Percentiles rank a stretch among this genome's conserved stretches.
Conservation (phyloP, 768 basidiomycete species). For the Trametes sanguinea region DNA sequence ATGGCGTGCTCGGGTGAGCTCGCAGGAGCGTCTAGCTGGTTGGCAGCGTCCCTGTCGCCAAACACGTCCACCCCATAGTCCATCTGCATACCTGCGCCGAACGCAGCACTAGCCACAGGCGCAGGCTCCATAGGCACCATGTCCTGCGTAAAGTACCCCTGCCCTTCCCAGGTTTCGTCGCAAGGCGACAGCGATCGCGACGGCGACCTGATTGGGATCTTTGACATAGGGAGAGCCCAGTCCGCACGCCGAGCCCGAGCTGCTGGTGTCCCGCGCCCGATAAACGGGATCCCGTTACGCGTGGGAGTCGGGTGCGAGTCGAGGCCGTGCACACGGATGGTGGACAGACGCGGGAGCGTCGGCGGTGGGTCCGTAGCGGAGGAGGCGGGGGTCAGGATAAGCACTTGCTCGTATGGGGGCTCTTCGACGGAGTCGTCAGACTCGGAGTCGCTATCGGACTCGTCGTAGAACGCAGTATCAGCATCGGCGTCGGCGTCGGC, state of each 20-base stretch:
- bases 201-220: background rate
- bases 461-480: background rate
- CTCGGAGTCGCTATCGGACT: slow-evolving; percentile 3
- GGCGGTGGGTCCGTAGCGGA: background rate
- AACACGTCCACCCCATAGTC: background rate
- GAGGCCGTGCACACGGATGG: slow-evolving; percentile 15
- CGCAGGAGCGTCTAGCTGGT: too few species aligned
- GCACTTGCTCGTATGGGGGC: slow-evolving; percentile 6
- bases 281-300: slow-evolving; percentile 16
- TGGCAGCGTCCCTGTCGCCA: too few species aligned
- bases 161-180: background rate
- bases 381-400: slow-evolving; percentile 2
- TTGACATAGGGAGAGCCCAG: slow-evolving; percentile 12
- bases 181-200: background rate
- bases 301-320: slow-evolving; percentile 5
- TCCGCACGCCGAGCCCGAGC: slow-evolving; percentile 20
- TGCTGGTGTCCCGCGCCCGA: slow-evolving; percentile 27
- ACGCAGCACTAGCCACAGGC: background rate
- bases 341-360: slow-evolving; percentile 1
- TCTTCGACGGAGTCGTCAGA: slow-evolving; percentile 1
- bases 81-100: background rate
- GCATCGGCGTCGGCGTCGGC: slow-evolving; percentile 7
- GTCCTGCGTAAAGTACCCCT: slow-evolving; percentile 4
- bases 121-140: slow-evolving; percentile 1
- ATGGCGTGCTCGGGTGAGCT: background rate